Percentiles rank a stretch among this genome's conserved stretches.
These are phyloP conservation scores for Tephrocybe rancida DNA, from an alignment of 768 basidiomycete species.

Conservation along the genomic window DNA sequence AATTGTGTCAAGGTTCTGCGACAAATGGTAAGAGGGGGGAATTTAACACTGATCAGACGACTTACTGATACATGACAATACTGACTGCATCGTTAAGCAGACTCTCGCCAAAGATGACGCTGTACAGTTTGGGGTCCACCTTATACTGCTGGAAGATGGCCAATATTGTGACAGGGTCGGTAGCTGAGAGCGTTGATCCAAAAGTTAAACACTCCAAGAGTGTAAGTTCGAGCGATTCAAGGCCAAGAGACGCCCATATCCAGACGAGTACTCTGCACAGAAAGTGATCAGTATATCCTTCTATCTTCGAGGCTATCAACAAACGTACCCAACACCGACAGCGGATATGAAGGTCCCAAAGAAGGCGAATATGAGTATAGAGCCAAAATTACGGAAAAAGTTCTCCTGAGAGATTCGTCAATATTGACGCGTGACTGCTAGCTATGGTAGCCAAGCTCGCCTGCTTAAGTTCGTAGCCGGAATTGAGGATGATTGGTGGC, in stretches of 20 bases:
- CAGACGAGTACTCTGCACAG: constrained; percentile 86
- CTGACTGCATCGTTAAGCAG: constrained; percentile 98
- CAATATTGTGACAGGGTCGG: constrained; percentile 96
- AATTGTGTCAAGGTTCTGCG: constrained; percentile 88
- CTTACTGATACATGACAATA: constrained; percentile 99
- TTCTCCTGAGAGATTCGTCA: constrained; percentile 66
- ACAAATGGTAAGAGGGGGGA: neutral
- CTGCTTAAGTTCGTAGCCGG: constrained; percentile 97
- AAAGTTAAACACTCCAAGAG: constrained; percentile 95
- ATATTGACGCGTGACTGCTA: neutral
- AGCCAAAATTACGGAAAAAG: constrained; percentile 98
- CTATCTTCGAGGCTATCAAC: constrained; percentile 19
- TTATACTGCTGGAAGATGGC: constrained; percentile 99
- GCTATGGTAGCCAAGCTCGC: constrained; percentile 39
- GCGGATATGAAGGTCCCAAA: constrained; percentile 96
- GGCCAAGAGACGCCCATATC: constrained; percentile 90
- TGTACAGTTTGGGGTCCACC: constrained; percentile 97
- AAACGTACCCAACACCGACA: constrained; percentile 93
- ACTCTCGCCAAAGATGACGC: constrained; percentile 96
- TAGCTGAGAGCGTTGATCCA: constrained; percentile 95
- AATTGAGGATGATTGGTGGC: constrained; percentile 97
- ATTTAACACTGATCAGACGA: constrained; percentile 22
- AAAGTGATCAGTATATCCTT: constrained; percentile 42
- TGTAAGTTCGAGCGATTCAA: constrained; percentile 85
- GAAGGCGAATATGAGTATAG: constrained; percentile 93